Evolutionary conservation across 495 filamentous ascomycete genomes (phyloP), one percentile per base, ranked within the genome.

Genomic region (Sporormia fimetaria): DNA sequence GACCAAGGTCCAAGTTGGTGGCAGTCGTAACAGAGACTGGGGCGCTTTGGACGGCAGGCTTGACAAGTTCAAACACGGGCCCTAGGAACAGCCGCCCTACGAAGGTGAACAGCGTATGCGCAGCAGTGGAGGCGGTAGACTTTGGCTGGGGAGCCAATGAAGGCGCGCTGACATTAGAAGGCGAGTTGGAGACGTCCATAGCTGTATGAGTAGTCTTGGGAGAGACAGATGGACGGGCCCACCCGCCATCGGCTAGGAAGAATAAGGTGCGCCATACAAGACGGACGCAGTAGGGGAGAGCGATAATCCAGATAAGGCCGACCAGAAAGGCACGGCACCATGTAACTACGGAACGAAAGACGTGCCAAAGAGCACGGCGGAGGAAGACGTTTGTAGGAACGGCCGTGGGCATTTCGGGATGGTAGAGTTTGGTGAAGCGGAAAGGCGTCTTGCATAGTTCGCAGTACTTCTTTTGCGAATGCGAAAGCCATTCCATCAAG

Each of bases 401-500:
- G 7, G 67, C 70, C 31, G 74, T 71, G 3, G 90, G 90, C 92
- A 96, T 99, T 46, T 86, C 67, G 6, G 85, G 83, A 44, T 85
- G 73, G 66, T 99, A 99, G 6, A 99, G 73, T 57, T 99, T 96
- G 16, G 90, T 99, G 62, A 99, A 99, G 25, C 83, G 80, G 59
- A 95, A 99, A 1, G 85, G 76, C 15, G 92, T 99, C 61, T 96
- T 96, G 75, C 90, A 99, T 11, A 99, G 76, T 68, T 99, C 90
- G 66, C 90, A 99, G 69, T 96, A 81, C 61, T 95, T 95, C 74
- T 95, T 96, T 59, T 95, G 87, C 1, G 87, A 94, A 58, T 99
- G 90, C 17, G 84, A 81, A 14, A 99, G 67, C 90, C 90, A 99
- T 65, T 95, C 86, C 74, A 96, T 92, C 57, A 99, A 65, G 58